phyloP scores from a whole-genome alignment of 2,329 filamentous ascomycete species.

The Venturiaceae sp. region DNA sequence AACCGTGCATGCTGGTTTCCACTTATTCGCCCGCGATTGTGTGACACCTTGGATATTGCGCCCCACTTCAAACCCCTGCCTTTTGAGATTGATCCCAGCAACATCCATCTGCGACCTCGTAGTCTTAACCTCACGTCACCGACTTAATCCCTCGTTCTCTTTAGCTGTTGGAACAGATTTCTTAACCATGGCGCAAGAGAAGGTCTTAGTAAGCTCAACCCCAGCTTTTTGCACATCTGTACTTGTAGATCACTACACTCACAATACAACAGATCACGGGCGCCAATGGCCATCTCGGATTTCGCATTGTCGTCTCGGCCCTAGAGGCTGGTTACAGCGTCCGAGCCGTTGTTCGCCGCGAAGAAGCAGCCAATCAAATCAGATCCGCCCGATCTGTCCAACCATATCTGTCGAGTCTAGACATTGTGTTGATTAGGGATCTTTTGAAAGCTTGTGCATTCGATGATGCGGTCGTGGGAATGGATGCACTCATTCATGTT shows the following conservation, averaged over 20 bases:
- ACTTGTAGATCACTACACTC: background rate
- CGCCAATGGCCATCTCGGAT: slow-evolving; percentile 28
- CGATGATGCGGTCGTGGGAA: slow-evolving; percentile 28
- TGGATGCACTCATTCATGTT: background rate
- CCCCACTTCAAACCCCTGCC: too few species aligned
- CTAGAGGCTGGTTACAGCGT: slow-evolving; percentile 27
- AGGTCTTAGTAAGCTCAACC: too few species aligned
- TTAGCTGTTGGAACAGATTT: too few species aligned
- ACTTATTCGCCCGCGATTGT: too few species aligned
- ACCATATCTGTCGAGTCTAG: slow-evolving; percentile 9
- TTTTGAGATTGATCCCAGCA: too few species aligned
- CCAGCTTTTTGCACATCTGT: too few species aligned
- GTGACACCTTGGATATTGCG: too few species aligned
- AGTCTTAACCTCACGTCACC: too few species aligned
- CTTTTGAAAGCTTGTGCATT: slow-evolving; percentile 27
- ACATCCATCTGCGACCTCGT: too few species aligned
- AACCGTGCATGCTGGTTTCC: too few species aligned
- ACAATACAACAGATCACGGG: slow-evolving; percentile 22
- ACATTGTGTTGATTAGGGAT: slow-evolving; percentile 24
- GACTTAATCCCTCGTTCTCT: too few species aligned
- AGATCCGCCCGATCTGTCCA: slow-evolving; percentile 18
- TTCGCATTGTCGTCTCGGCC: slow-evolving; percentile 20
- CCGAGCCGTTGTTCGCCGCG: slow-evolving; percentile 23
- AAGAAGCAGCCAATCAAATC: slow-evolving; percentile 20
- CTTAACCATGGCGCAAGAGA: too few species aligned